Evolutionary conservation across 1,284 basidiomycete genomes (phyloP), one percentile per base, ranked within the genome.

Genomic region (Pyrrhoderma noxium): DNA sequence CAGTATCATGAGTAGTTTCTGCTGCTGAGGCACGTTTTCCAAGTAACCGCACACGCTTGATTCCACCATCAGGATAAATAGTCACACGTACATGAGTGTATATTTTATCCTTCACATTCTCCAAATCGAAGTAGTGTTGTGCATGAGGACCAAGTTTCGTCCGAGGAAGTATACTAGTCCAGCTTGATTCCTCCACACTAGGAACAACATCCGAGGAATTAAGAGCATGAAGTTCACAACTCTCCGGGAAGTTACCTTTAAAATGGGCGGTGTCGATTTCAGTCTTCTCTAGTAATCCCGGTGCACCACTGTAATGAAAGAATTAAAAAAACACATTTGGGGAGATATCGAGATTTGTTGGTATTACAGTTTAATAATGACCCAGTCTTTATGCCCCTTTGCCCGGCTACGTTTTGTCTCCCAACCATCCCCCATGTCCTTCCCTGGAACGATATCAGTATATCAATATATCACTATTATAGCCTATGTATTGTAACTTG

Each of bases 341-440:
- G n/a, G n/a, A n/a, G n/a, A n/a, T n/a, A n/a, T n/a, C n/a, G n/a
- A n/a, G n/a, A n/a, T n/a, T n/a, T n/a, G n/a, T n/a, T n/a, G n/a
- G n/a, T n/a, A n/a, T n/a, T 63, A 93, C 87, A 99, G 73, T 69
- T 85, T 87, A 57, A 96, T 84, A 52, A 98, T 79, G 2, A 82
- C 86, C 89, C 91, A 97, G 61, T 99, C 94, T 53, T 83, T 88
- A 62, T 96, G 85, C 45, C 82, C 84, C 49, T 79, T 74, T 40
- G 73, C 72, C 47, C 95, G 76, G 60, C 87, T 93, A 51, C 96
- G 80, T 64, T 89, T 91, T 1, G 95, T 98, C 69, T 99, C 95
- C 96, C 95, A 99, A 4, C 96, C 95, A 64, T 98, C 94, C 14
- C 93, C 85, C 93, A 99, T 99, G 62, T 96, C 89, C 62, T 85